Evolutionary conservation across 139 green algal species (phyloP).

Genomic region (Bryopsis sp.): DNA sequence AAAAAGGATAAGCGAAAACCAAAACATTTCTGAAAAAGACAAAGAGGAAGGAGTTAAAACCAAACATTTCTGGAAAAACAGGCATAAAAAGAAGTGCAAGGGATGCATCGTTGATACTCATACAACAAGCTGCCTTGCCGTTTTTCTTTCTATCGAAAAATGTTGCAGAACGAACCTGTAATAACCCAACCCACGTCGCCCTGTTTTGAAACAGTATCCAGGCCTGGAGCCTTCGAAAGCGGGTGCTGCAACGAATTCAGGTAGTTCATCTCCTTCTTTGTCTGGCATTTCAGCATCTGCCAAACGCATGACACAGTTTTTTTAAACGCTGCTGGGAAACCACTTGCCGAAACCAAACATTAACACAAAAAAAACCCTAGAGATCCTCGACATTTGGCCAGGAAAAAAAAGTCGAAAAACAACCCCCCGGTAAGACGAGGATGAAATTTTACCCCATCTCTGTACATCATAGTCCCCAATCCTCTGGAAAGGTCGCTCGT

Average conservation of each 20-base stretch:
- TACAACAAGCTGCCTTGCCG: not conserved
- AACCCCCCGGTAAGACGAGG: too few species aligned
- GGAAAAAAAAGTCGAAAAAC: too few species aligned
- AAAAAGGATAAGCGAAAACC: not conserved
- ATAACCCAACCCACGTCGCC: slow-evolving; percentile 62
- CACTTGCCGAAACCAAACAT: too few species aligned
- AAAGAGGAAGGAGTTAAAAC: too few species aligned
- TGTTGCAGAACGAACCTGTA: slow-evolving; percentile 35
- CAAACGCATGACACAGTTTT: too few species aligned
- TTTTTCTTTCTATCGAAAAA: not conserved
- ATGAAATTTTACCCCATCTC: too few species aligned
- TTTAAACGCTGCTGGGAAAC: too few species aligned
- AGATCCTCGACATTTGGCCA: too few species aligned
- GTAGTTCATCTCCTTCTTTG: not conserved
- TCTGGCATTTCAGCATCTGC: too few species aligned
- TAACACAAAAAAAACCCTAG: too few species aligned
- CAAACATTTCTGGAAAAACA: not conserved
- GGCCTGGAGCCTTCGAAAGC: slow-evolving; percentile 43
- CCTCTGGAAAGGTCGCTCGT: too few species aligned
- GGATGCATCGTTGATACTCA: not conserved
- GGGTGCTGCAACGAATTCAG: slow-evolving; percentile 4
- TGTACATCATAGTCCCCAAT: too few species aligned
- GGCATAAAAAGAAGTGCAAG: not conserved
- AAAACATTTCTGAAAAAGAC: not conserved
- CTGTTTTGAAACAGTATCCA: slow-evolving; percentile 64